These are phyloP conservation scores for Rhododendron simsii DNA, from an alignment of 148 eudicot genomes.

Conservation along the genomic window DNA sequence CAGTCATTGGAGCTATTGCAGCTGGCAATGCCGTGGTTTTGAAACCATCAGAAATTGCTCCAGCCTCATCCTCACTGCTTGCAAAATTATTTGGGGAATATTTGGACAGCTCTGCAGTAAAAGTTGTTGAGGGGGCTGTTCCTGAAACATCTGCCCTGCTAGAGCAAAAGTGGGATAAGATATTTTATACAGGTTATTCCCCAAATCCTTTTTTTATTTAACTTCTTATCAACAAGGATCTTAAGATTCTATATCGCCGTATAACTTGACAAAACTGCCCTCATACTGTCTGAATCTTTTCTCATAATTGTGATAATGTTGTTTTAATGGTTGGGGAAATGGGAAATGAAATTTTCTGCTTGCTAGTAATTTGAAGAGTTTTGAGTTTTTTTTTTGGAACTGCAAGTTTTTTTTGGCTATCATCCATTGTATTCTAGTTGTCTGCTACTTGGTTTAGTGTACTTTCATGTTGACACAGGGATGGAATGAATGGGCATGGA, in stretches of 20 bases:
- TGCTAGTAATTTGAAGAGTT: not conserved
- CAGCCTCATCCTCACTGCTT: slow-evolving; percentile 53
- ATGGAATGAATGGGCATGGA: not conserved
- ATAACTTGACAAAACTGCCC: not conserved
- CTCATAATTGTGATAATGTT: not conserved
- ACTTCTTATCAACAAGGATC: not conserved
- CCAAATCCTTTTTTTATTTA: not conserved
- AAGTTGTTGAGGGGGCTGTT: slow-evolving; percentile 57
- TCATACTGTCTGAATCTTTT: not conserved
- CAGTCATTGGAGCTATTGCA: slow-evolving; percentile 62
- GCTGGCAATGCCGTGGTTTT: slow-evolving; percentile 62
- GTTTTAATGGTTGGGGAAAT: not conserved
- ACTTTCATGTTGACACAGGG: not conserved
- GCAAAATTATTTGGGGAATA: slow-evolving; percentile 29
- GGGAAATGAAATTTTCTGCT: not conserved
- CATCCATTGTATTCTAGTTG: not conserved
- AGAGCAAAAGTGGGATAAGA: slow-evolving; percentile 61
- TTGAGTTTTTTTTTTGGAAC: not conserved
- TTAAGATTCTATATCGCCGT: not conserved
- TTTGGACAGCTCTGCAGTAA: slow-evolving; percentile 46
- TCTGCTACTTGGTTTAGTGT: not conserved
- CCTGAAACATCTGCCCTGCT: slow-evolving; percentile 43
- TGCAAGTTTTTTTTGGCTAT: not conserved
- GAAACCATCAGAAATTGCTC: slow-evolving; percentile 66
- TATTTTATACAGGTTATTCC: slow-evolving; percentile 57